A percentile compares a stretch with the other conserved stretches of the same genome.
Evolutionary conservation across 1,139 yeast genomes (phyloP).

Genomic region (Debaryomyces nepalensis): DNA sequence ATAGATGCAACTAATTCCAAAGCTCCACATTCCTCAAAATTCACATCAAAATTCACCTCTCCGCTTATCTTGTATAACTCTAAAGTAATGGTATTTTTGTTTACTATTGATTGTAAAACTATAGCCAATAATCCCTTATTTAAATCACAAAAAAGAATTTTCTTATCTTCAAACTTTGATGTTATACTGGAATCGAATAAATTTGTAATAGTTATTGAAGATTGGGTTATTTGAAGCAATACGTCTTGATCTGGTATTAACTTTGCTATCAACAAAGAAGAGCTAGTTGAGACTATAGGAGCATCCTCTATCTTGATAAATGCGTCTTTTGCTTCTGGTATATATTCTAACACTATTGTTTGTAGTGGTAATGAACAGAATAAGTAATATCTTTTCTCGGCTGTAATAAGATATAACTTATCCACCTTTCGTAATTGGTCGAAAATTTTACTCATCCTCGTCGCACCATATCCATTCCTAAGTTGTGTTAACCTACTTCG

Average conservation of each 20-base stretch:
- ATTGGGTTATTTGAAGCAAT: slow-evolving; percentile 38
- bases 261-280: slow-evolving; percentile 20
- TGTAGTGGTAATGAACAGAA: slow-evolving; percentile 45
- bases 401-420: slow-evolving; percentile 23
- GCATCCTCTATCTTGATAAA: slow-evolving; percentile 32
- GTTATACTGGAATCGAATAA: slow-evolving; percentile 18
- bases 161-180: slow-evolving; percentile 15
- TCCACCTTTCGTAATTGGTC: slow-evolving; percentile 35
- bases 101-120: slow-evolving; percentile 20
- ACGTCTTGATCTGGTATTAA: slow-evolving; percentile 11
- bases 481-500: slow-evolving; percentile 45
- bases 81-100: not conserved
- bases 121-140: slow-evolving; percentile 19
- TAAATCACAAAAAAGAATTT: slow-evolving; percentile 23
- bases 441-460: slow-evolving; percentile 31
- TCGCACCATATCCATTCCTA: slow-evolving; percentile 41
- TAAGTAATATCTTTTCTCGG: slow-evolving; percentile 27
- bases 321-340: slow-evolving; percentile 18
- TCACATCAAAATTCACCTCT: slow-evolving; percentile 4
- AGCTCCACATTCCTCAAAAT: slow-evolving; percentile 7
- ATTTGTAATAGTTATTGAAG: slow-evolving; percentile 30
- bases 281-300: slow-evolving; percentile 17
- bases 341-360: slow-evolving; percentile 40
- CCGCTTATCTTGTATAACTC: slow-evolving; percentile 9
- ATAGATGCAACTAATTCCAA: slow-evolving; percentile 11